Evolutionary conservation across 2,329 filamentous ascomycete genomes (phyloP).

Genomic region (Eutypa lata): DNA sequence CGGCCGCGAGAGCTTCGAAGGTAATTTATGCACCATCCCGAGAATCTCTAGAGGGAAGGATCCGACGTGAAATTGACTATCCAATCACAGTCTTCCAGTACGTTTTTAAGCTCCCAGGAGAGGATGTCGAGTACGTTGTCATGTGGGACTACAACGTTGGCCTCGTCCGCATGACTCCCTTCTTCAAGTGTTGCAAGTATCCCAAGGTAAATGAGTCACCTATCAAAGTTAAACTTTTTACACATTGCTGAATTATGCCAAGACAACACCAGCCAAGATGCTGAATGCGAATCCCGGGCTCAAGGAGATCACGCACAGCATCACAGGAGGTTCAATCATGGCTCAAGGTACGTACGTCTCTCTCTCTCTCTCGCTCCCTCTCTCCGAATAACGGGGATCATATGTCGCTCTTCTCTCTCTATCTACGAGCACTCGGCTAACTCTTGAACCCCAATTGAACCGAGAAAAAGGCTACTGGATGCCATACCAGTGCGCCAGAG

Average conservation of each 20-base stretch:
- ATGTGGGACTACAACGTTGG: slow-evolving; percentile 99
- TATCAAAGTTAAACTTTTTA: neutral
- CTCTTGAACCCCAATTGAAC: neutral
- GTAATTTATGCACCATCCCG: slow-evolving; percentile 43
- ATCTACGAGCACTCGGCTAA: slow-evolving; percentile 3
- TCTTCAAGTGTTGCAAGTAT: slow-evolving; percentile 89
- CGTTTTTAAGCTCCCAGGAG: slow-evolving; percentile 68
- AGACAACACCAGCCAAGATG: slow-evolving; percentile 90
- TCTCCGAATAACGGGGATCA: neutral
- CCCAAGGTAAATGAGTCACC: slow-evolving; percentile 66
- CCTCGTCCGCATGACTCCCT: slow-evolving; percentile 86
- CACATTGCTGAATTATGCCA: slow-evolving; percentile 70
- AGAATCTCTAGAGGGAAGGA: neutral
- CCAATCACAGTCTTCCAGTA: slow-evolving; percentile 71
- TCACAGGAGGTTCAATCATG: slow-evolving; percentile 85
- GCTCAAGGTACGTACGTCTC: slow-evolving; percentile 69
- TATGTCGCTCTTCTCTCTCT: neutral
- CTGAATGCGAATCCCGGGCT: slow-evolving; percentile 75
- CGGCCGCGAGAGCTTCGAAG: slow-evolving; percentile 82
- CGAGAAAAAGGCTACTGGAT: slow-evolving; percentile 93
- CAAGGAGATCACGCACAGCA: slow-evolving; percentile 86
- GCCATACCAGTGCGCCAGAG: slow-evolving; percentile 81
- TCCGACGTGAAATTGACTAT: slow-evolving; percentile 12
- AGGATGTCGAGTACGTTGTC: slow-evolving; percentile 67
- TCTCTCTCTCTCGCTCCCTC: no score